Base-by-base conservation (phyloP, 768 basidiomycete genomes). In the Russula sp. region DNA sequence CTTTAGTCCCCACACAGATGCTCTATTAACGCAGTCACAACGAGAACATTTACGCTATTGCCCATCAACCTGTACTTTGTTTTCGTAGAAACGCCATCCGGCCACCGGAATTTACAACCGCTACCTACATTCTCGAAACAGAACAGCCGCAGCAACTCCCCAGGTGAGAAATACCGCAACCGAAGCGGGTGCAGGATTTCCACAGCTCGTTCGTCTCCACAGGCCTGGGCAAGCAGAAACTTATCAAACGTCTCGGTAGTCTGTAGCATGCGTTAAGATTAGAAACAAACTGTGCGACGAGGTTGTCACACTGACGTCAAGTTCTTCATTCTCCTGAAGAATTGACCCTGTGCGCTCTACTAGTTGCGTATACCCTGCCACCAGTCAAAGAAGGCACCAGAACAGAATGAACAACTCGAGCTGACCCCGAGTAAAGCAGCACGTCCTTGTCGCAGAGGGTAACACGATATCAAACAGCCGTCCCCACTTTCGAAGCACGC, bases 341-440 rank as follows among this genome's bases (percentile, higher is more conserved):
- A 92, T 82, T 5, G 90, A 92, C 6, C 90, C 91, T 4, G 88
- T 74, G 27, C 91, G 79, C 74, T 91, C 89, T 3, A 89, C 88
- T 11, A 91, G 77, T 60, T 81, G 85, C 0, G 87, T 87, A 68
- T 91, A 91, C 3, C 88, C 89, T 89, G 59, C 6, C n/a, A 34
- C 55, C 48, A 22, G 22, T 59, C 60, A 64, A 55, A 51, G 34
- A 40, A 35, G 37, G 32, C 37, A 22, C 4, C 20, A 44, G 14
- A 50, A 20, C 22, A 37, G 3, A 22, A 7, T 32, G 42, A 32
- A 55, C 20, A 32, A 35, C 51, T 39, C 31, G 13, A n/a, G 59
- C 65, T 11, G 66, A 89, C 89, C 88, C 74, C 90, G 76, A 18
- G 90, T 92, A 71, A 93, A 92, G 71, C 91, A 93, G 67, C 91